Percentiles rank a stretch among this genome's conserved stretches.
These are phyloP conservation scores for Sideroxylon spinosum DNA, from an alignment of 179 eudicot species.

Conservation along the genomic window DNA sequence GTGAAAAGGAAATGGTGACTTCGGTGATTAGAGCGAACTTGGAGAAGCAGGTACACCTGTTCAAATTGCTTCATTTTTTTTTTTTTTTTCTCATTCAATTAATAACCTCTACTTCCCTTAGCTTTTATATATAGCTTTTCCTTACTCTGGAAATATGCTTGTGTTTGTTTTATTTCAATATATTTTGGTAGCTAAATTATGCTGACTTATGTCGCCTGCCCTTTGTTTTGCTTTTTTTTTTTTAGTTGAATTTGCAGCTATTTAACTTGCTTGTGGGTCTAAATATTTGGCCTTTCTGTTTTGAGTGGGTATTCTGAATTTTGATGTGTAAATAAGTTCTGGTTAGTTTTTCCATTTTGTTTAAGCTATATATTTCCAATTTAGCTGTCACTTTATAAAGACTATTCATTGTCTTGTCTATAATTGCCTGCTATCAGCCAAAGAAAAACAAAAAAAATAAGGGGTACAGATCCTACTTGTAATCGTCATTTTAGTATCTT, in stretches of 20 bases:
- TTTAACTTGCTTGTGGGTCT: background rate
- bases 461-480: background rate
- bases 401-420: background rate
- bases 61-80: background rate
- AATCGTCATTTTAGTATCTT: background rate
- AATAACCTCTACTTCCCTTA: background rate
- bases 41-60: slow-evolving; percentile 71
- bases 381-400: background rate
- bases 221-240: background rate
- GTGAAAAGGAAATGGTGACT: slow-evolving; percentile 86
- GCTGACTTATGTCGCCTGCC: background rate
- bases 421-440: background rate
- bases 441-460: background rate
- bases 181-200: background rate
- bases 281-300: slow-evolving; percentile 1
- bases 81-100: no score
- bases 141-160: background rate
- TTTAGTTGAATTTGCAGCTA: background rate
- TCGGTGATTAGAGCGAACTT: slow-evolving; percentile 85
- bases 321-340: background rate
- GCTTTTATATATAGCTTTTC: background rate
- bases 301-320: no score
- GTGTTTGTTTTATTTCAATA: background rate
- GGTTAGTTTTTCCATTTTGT: background rate
- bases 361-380: background rate